phyloP scores from a whole-genome alignment of 2,329 filamentous ascomycete species.

The Cordyceps farinosa region DNA sequence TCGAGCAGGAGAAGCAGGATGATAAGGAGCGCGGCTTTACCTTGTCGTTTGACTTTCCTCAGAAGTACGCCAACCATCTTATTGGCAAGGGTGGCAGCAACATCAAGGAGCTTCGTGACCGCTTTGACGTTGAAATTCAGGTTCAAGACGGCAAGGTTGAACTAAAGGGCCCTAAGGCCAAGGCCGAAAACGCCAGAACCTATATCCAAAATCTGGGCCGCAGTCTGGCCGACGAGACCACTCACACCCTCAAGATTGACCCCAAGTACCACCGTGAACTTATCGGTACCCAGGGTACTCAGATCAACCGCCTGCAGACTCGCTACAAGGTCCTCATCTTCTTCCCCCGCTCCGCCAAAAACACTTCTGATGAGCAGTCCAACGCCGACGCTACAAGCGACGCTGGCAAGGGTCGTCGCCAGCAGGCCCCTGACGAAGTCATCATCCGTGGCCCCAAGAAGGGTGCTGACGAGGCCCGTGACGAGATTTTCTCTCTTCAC shows the following conservation, averaged over 20 bases:
- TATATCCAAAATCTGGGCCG: slow-evolving; percentile 77
- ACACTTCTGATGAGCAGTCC: slow-evolving; percentile 63
- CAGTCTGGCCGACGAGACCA: slow-evolving; percentile 87
- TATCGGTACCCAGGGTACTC: slow-evolving; percentile 81
- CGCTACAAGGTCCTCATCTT: slow-evolving; percentile 94
- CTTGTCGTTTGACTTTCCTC: slow-evolving; percentile 84
- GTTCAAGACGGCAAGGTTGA: slow-evolving; percentile 92
- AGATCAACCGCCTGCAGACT: slow-evolving; percentile 88
- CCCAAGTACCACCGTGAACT: slow-evolving; percentile 92
- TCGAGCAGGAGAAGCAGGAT: slow-evolving; percentile 85
- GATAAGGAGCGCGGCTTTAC: slow-evolving; percentile 91
- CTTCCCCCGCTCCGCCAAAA: slow-evolving; percentile 71
- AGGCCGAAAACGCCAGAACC: slow-evolving; percentile 80
- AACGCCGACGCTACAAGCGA: slow-evolving; percentile 68
- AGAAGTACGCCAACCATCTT: slow-evolving; percentile 87
- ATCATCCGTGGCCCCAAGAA: slow-evolving; percentile 86
- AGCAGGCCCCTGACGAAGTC: slow-evolving; percentile 84
- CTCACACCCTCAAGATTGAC: slow-evolving; percentile 81
- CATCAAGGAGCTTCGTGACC: slow-evolving; percentile 62
- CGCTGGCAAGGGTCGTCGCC: slow-evolving; percentile 58
- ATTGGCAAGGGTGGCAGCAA: slow-evolving; percentile 66
- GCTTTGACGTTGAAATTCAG: slow-evolving; percentile 73
- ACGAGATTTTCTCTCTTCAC: slow-evolving; percentile 83
- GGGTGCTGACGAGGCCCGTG: slow-evolving; percentile 86
- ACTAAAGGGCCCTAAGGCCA: slow-evolving; percentile 91